Conservation (phyloP, 2,329 filamentous ascomycete species). For the Fusarium albidum region DNA sequence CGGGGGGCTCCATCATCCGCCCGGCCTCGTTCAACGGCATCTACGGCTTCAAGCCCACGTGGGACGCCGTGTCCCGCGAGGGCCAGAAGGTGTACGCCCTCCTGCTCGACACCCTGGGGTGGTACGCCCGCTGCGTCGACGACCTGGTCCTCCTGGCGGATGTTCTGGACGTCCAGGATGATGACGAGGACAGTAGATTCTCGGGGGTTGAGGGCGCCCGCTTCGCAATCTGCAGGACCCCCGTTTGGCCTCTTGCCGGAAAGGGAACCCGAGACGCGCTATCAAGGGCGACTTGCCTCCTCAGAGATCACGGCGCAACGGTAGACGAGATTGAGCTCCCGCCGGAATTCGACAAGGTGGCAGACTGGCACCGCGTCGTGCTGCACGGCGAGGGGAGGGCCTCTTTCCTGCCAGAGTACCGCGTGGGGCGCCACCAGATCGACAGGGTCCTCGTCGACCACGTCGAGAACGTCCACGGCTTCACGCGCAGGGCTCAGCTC, state of each 20-base stretch:
- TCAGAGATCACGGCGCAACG: constrained; percentile 58
- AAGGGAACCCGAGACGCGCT: constrained; percentile 55
- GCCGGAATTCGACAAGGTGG: constrained; percentile 56
- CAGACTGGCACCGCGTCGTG: constrained; percentile 62
- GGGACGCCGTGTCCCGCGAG: constrained; percentile 69
- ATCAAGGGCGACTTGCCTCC: constrained; percentile 48
- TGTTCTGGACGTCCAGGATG: constrained; percentile 62
- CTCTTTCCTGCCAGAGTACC: constrained; percentile 64
- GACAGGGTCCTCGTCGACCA: constrained; percentile 55
- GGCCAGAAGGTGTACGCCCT: constrained; percentile 68
- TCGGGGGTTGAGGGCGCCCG: constrained; percentile 56
- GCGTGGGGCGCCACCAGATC: constrained; percentile 57
- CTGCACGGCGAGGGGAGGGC: constrained; percentile 62
- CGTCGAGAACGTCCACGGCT: constrained; percentile 58
- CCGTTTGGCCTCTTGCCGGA: constrained; percentile 60
- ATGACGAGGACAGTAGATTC: constrained; percentile 36
- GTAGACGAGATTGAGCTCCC: constrained; percentile 66
- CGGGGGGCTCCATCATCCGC: constrained; percentile 70
- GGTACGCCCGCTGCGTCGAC: constrained; percentile 65
- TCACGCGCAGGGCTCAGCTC: constrained; percentile 58
- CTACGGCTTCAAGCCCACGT: constrained; percentile 74
- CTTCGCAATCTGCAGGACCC: constrained; percentile 65
- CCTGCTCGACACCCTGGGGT: constrained; percentile 69
- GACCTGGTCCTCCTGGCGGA: constrained; percentile 67
- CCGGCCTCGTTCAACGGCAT: constrained; percentile 72